Conservation (phyloP, 2,329 filamentous ascomycete species). For the Alternaria sp. region DNA sequence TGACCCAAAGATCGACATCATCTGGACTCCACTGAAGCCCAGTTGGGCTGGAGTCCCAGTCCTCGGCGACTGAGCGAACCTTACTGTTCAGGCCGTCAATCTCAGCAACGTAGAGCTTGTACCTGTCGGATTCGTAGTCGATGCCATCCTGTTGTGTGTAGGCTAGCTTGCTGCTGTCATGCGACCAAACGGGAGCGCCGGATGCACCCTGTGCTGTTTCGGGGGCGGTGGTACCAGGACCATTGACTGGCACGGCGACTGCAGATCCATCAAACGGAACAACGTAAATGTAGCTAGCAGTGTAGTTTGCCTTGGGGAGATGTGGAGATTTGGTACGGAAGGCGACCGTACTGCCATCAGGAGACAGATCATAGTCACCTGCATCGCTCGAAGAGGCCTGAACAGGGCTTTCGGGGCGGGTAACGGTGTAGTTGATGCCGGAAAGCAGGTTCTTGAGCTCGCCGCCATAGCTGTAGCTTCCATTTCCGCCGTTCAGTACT, state of each 20-base stretch:
- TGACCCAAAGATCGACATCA: conserved; percentile 44
- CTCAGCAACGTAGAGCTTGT: conserved; percentile 57
- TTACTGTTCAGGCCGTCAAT: conserved; percentile 42
- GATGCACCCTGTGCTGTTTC: conserved; percentile 68
- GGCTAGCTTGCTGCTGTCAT: conserved; percentile 72
- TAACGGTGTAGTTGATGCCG: conserved; percentile 64
- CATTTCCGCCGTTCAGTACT: conserved; percentile 57
- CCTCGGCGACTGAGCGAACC: conserved; percentile 40
- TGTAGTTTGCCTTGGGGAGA: conserved; percentile 75
- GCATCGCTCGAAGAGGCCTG: conserved; percentile 76
- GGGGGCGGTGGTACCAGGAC: conserved; percentile 42
- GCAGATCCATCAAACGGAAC: conserved; percentile 70
- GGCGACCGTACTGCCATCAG: conserved; percentile 67
- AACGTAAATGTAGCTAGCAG: conserved; percentile 83
- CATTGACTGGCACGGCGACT: conserved; percentile 44
- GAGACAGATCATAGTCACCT: conserved; percentile 78
- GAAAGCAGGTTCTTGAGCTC: conserved; percentile 63
- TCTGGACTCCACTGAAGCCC: conserved; percentile 43
- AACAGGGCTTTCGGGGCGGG: conserved; percentile 70
- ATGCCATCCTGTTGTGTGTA: conserved; percentile 76
- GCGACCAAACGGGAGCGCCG: conserved; percentile 74
- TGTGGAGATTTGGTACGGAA: conserved; percentile 80
- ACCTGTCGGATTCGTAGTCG: conserved; percentile 79
- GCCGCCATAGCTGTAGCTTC: conserved; percentile 40
- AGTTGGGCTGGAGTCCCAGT: conserved; percentile 48